phyloP scores from a whole-genome alignment of 345 rosid genomes.

The Combretum micranthum region DNA sequence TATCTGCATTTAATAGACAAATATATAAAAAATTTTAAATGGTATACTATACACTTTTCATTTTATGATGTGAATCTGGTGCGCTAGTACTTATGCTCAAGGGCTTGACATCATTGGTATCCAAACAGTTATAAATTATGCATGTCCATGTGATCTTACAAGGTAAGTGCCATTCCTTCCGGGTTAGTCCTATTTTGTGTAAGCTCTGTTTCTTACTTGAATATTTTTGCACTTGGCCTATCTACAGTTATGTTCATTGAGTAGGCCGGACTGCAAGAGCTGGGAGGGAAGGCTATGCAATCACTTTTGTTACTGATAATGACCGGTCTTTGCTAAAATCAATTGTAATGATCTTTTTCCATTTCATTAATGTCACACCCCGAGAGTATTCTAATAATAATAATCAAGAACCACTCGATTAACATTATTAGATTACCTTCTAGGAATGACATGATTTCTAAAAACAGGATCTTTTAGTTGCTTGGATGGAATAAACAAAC shows the following conservation, averaged over 20 bases:
- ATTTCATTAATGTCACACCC: conserved; percentile 6
- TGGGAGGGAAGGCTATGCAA: conserved; percentile 96
- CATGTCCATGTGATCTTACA: conserved; percentile 94
- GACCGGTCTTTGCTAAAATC: conserved; percentile 89
- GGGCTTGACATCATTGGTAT: conserved; percentile 98
- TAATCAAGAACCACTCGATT: too few relatives aligned
- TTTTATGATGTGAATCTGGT: background rate
- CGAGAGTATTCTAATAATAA: too few relatives aligned
- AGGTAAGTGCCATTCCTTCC: conserved; percentile 33
- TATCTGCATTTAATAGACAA: too few relatives aligned
- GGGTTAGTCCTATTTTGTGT: background rate
- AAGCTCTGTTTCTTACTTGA: background rate
- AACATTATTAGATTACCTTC: too few relatives aligned
- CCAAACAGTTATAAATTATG: conserved; percentile 87
- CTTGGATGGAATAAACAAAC: too few relatives aligned
- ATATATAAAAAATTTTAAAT: too few relatives aligned
- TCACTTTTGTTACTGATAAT: conserved; percentile 83
- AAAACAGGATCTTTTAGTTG: too few relatives aligned
- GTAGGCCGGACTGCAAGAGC: conserved; percentile 99
- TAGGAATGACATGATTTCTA: too few relatives aligned
- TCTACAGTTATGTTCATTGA: conserved; percentile 80
- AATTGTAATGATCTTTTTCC: conserved; percentile 51
- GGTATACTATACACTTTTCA: too few relatives aligned
- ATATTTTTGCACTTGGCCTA: background rate
- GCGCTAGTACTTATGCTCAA: conserved; percentile 23